Conservation (phyloP, 805 yeast species). For the Nakazawaea wickerhamii region DNA sequence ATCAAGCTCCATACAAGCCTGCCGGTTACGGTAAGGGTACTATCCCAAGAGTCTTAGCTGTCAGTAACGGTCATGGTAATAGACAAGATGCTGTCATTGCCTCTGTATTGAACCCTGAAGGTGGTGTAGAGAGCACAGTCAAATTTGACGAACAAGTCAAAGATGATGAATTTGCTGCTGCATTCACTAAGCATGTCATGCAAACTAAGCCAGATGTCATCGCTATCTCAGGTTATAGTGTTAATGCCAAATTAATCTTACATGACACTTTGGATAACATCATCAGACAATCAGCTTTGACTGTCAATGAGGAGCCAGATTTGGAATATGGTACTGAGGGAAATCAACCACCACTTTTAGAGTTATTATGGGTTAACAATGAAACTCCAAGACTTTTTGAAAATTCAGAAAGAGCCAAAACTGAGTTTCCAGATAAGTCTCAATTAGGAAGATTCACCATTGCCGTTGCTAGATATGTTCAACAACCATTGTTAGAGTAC, state of each 20-base stretch:
- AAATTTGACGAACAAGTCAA: conserved; percentile 76
- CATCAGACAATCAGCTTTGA: conserved; percentile 49
- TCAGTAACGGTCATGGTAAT: conserved; percentile 85
- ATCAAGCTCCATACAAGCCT: conserved; percentile 93
- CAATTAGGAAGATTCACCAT: conserved; percentile 77
- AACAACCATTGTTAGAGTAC: conserved; percentile 90
- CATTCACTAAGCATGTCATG: conserved; percentile 54
- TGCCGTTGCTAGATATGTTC: conserved; percentile 86
- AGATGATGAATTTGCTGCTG: conserved; percentile 57
- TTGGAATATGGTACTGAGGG: conserved; percentile 26
- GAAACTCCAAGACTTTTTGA: conserved; percentile 90
- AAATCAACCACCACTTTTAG: conserved; percentile 49
- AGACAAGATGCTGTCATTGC: conserved; percentile 84
- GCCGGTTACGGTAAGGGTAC: conserved; percentile 73
- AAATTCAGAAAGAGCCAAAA: conserved; percentile 64
- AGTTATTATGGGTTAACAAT: conserved; percentile 80
- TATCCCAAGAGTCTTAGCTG: conserved; percentile 74
- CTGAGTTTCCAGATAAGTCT: conserved; percentile 82
- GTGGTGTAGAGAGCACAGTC: conserved; percentile 68
- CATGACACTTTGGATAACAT: conserved; percentile 51
- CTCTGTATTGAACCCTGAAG: conserved; percentile 70
- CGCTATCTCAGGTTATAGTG: conserved; percentile 84
- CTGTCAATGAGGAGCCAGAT: conserved; percentile 43
- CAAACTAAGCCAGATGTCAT: conserved; percentile 81
- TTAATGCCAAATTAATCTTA: conserved; percentile 53